Percentiles rank a stretch among this genome's conserved stretches.
Conservation (phyloP, 2,329 filamentous ascomycete species). For the Trichoderma sp. region DNA sequence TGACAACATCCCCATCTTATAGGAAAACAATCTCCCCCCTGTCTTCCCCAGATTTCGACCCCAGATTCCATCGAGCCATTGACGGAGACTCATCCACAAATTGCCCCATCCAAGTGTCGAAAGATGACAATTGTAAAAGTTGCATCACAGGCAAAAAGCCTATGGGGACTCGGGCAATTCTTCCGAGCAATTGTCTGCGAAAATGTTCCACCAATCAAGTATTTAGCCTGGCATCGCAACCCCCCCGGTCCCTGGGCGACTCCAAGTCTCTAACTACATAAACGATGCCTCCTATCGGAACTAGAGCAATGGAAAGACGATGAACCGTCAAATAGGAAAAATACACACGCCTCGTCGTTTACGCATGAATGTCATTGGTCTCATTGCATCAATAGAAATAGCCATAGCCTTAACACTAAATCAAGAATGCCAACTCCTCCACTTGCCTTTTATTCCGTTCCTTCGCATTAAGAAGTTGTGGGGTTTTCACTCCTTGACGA, state of each 20-base stretch:
- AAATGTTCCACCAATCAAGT: slow-evolving; percentile 19
- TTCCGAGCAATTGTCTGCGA: neutral
- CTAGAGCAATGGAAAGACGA: neutral
- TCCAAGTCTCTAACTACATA: neutral
- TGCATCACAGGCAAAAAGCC: neutral
- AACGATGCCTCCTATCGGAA: neutral
- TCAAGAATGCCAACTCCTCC: slow-evolving; percentile 10
- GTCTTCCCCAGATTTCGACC: slow-evolving; percentile 13
- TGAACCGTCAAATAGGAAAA: neutral
- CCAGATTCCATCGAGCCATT: neutral
- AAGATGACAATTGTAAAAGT: neutral
- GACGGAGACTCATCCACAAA: neutral
- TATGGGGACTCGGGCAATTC: neutral
- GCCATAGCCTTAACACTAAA: slow-evolving; percentile 3
- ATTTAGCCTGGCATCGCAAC: neutral
- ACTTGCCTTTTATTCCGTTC: neutral
- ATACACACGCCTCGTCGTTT: neutral
- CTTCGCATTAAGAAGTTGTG: slow-evolving; percentile 1
- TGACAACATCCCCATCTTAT: neutral
- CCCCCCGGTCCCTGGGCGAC: neutral
- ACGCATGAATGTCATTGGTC: slow-evolving; percentile 6
- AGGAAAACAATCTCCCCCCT: neutral
- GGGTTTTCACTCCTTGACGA: neutral
- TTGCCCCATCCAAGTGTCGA: neutral
- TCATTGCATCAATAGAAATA: slow-evolving; percentile 8